These are phyloP conservation scores for Lactarius vividus DNA, from an alignment of 768 basidiomycete genomes.

Conservation along the genomic window DNA sequence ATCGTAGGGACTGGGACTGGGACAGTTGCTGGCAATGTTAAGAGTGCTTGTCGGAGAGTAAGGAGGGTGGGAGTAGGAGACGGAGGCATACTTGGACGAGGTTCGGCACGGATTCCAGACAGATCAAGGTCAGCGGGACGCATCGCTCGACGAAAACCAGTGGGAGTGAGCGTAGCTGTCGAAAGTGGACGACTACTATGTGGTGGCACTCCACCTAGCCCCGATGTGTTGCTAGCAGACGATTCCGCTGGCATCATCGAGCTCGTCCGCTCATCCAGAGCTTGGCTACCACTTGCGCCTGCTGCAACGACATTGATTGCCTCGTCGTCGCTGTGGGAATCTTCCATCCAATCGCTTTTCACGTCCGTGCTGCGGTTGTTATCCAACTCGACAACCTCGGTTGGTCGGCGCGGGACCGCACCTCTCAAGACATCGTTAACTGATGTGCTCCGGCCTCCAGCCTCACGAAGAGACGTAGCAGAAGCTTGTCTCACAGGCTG, in stretches of 20 bases:
- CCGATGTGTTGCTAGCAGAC: slow-evolving; percentile 27
- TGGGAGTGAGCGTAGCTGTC: slow-evolving; percentile 26
- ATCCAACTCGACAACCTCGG: slow-evolving; percentile 34
- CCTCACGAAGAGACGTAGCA: slow-evolving; percentile 41
- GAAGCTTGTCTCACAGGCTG: slow-evolving; percentile 44
- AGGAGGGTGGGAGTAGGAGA: slow-evolving; percentile 63
- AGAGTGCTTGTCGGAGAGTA: slow-evolving; percentile 63
- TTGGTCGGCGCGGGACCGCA: slow-evolving; percentile 39
- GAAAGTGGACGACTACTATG: slow-evolving; percentile 17
- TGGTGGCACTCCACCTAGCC: slow-evolving; percentile 11
- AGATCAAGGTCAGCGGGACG: slow-evolving; percentile 73
- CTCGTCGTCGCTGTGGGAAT: slow-evolving; percentile 73
- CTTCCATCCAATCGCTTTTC: slow-evolving; percentile 68
- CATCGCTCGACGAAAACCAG: slow-evolving; percentile 37
- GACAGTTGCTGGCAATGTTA: slow-evolving; percentile 42
- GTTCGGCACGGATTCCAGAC: slow-evolving; percentile 28
- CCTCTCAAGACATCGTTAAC: slow-evolving; percentile 59
- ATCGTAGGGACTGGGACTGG: slow-evolving; percentile 13
- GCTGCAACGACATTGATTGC: slow-evolving; percentile 82
- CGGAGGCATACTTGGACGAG: slow-evolving; percentile 38
- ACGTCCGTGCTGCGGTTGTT: slow-evolving; percentile 36
- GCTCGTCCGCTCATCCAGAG: slow-evolving; percentile 82
- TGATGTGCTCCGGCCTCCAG: slow-evolving; percentile 52
- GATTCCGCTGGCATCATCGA: slow-evolving; percentile 41
- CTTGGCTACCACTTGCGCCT: slow-evolving; percentile 76